A percentile compares a stretch with the other conserved stretches of the same genome.
phyloP scores from a whole-genome alignment of 106 monocot species.

The Platanthera guangdongensis region DNA sequence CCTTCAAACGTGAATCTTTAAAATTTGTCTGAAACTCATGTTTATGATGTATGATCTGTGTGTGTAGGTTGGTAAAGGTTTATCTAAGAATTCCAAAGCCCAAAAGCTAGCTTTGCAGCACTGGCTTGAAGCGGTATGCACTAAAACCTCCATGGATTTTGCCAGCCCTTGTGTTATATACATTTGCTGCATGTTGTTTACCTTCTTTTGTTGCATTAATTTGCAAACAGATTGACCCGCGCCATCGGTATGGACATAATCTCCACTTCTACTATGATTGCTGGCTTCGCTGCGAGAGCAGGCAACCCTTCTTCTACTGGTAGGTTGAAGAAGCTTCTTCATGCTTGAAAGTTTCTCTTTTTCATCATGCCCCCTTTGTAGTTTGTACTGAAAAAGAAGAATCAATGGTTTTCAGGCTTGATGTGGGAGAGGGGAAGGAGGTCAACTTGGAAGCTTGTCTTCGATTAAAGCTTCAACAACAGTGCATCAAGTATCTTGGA shows the following conservation, averaged over 20 bases:
- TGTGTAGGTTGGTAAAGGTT: conserved; percentile 83
- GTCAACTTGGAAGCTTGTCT: conserved; percentile 58
- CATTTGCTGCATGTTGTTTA: background rate
- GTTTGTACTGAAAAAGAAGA: conserved; percentile 1
- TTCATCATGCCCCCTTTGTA: background rate
- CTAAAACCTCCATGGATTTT: background rate
- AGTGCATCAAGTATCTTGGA: conserved; percentile 94
- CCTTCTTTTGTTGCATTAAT: conserved; percentile 1
- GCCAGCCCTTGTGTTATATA: background rate
- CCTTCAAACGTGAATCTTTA: conserved; percentile 1
- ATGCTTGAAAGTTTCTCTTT: background rate
- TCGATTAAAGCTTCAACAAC: conserved; percentile 71
- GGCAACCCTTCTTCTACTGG: conserved; percentile 98
- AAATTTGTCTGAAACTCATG: background rate
- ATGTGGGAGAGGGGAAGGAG: conserved; percentile 94
- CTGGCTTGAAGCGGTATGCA: conserved; percentile 92
- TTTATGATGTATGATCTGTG: background rate
- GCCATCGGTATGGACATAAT: conserved; percentile 98
- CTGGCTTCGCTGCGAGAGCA: conserved; percentile 83
- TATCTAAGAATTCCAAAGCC: conserved; percentile 85
- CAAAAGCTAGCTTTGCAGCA: conserved; percentile 92
- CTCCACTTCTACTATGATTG: conserved; percentile 81
- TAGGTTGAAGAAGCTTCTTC: conserved; percentile 12
- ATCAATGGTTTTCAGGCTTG: conserved; percentile 39
- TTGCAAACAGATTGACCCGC: conserved; percentile 72